Percentiles rank a stretch among this genome's conserved stretches.
These are phyloP conservation scores for Aphanomyces cochlioides DNA, from an alignment of 352 stramenopile species.

Conservation along the genomic window DNA sequence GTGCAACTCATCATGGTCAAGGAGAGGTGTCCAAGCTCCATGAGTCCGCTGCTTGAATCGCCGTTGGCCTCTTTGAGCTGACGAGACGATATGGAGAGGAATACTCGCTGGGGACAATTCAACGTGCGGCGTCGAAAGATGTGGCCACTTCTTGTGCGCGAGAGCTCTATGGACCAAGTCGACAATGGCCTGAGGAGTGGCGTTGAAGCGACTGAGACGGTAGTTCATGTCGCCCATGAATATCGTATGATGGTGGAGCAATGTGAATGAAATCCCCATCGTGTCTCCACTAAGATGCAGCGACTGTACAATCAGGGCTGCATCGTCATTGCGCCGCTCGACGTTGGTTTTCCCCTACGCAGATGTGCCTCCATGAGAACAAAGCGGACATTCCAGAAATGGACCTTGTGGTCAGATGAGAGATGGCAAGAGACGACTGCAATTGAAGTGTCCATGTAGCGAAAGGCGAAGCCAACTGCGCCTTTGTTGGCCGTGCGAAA, in stretches of 20 bases:
- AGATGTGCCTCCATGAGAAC: too few species aligned
- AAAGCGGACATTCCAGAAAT: too few species aligned
- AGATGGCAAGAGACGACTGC: slow-evolving; percentile 86
- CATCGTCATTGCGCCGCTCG: slow-evolving; percentile 73
- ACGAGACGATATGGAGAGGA: not conserved
- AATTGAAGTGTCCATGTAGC: slow-evolving; percentile 84
- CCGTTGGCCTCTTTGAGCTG: not conserved
- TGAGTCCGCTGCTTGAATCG: not conserved
- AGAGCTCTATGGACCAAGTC: slow-evolving; percentile 4
- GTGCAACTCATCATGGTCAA: slow-evolving; percentile 70
- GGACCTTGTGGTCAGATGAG: slow-evolving; percentile 63
- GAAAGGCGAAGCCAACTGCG: slow-evolving; percentile 79
- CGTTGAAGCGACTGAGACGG: slow-evolving; percentile 47
- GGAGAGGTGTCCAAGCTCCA: slow-evolving; percentile 8
- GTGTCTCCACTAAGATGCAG: slow-evolving; percentile 80
- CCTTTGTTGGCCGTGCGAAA: slow-evolving; percentile 86
- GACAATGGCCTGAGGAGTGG: slow-evolving; percentile 2
- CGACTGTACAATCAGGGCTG: slow-evolving; percentile 77
- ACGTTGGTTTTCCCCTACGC: slow-evolving; percentile 45
- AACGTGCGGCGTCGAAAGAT: not conserved
- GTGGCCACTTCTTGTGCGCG: slow-evolving; percentile 8
- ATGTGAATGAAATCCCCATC: slow-evolving; percentile 72
- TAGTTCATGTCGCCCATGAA: slow-evolving; percentile 90
- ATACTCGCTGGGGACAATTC: not conserved
- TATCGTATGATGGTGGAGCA: slow-evolving; percentile 84